These are phyloP conservation scores for Raddia guianensis DNA, from an alignment of 176 grass and related monocot genomes.

Conservation along the genomic window DNA sequence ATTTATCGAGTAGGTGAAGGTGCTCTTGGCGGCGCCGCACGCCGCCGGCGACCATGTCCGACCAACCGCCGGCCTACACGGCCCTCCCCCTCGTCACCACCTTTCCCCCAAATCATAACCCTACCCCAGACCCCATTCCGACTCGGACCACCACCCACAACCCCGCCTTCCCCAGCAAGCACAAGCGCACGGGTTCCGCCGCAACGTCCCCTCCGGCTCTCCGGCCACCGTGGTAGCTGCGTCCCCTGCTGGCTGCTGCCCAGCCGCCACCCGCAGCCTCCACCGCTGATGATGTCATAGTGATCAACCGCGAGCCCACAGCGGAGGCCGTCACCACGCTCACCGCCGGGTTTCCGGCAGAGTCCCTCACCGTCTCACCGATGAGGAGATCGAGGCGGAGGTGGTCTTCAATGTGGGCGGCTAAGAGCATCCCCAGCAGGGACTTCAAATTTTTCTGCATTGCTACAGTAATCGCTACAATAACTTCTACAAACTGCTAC, in stretches of 20 bases:
- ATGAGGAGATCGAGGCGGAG: conserved; percentile 96
- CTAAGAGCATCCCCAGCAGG: too few species aligned
- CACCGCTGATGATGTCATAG: conserved; percentile 87
- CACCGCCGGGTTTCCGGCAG: conserved; percentile 81
- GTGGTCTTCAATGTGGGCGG: conserved; percentile 88
- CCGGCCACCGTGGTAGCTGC: background rate
- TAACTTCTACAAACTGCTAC: too few species aligned
- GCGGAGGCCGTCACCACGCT: conserved; percentile 89
- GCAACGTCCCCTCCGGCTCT: conserved; percentile 60
- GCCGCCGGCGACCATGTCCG: conserved; percentile 52
- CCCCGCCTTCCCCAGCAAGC: conserved; percentile 65
- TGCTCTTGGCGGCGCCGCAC: background rate
- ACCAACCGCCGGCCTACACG: conserved; percentile 48
- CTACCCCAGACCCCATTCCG: conserved; percentile 21
- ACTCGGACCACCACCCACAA: conserved; percentile 28
- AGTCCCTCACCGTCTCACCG: conserved; percentile 96
- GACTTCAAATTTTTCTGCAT: too few species aligned
- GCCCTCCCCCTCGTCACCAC: conserved; percentile 42
- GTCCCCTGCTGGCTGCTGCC: conserved; percentile 10
- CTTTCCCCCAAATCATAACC: conserved; percentile 46
- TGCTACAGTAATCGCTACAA: too few species aligned
- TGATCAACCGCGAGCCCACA: conserved; percentile 94
- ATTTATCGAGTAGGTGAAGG: conserved; percentile 24
- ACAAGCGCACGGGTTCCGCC: conserved; percentile 96
- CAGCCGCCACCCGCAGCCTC: conserved; percentile 22